phyloP scores from a whole-genome alignment of 2,329 filamentous ascomycete species.

The Fusarium virguliforme region DNA sequence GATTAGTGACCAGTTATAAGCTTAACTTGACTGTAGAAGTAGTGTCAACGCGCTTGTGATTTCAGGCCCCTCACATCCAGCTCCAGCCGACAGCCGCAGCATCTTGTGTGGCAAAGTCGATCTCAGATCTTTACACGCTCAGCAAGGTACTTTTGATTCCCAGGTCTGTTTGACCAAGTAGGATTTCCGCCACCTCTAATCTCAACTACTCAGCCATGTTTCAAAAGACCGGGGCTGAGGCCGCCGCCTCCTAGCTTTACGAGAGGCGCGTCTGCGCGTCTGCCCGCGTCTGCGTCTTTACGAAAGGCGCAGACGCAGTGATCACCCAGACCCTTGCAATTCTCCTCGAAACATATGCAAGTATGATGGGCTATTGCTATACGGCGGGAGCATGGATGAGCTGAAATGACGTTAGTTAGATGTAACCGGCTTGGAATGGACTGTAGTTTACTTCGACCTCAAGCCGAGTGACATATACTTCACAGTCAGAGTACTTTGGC shows the following conservation, averaged over 20 bases:
- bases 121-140: not conserved
- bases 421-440: not conserved
- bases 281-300: too few relatives aligned
- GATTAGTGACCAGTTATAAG: not conserved
- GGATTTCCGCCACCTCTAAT: not conserved
- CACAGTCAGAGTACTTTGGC: not conserved
- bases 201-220: not conserved
- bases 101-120: conserved; percentile 3
- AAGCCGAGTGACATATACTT: not conserved
- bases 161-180: not conserved
- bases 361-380: too few relatives aligned
- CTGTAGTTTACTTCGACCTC: not conserved
- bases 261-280: too few relatives aligned
- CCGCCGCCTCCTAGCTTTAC: not conserved
- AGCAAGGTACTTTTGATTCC: conserved; percentile 3
- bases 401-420: not conserved
- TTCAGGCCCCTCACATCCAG: not conserved
- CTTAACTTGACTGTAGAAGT: not conserved
- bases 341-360: too few relatives aligned
- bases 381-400: not conserved
- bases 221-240: not conserved
- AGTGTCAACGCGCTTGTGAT: not conserved
- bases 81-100: not conserved
- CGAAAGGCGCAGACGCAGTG: too few relatives aligned
- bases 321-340: too few relatives aligned